These are phyloP conservation scores for Paramecium caudatum DNA, from an alignment of 73 alveolate species.

Conservation along the genomic window DNA sequence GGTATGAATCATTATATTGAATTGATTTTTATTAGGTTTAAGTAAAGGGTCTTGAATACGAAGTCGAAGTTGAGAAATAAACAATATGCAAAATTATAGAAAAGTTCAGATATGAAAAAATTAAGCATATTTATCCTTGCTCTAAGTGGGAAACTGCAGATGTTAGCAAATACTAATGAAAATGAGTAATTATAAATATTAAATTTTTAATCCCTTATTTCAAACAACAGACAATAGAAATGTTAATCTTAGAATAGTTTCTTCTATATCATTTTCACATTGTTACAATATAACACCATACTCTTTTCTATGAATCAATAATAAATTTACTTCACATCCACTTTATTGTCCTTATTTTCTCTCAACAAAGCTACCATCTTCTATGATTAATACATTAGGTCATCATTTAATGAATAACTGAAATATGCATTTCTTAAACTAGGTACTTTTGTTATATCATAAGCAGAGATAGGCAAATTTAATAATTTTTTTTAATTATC, in stretches of 20 bases:
- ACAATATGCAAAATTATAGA: slow-evolving; percentile 41
- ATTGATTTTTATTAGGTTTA: slow-evolving; percentile 40
- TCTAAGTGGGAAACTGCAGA: slow-evolving; percentile 64
- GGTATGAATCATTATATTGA: not conserved
- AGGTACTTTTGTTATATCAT: slow-evolving; percentile 20
- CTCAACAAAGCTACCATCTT: slow-evolving; percentile 68
- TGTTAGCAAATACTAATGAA: slow-evolving; percentile 54
- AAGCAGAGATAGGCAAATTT: not conserved
- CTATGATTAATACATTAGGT: not conserved
- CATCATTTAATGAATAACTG: slow-evolving; percentile 10
- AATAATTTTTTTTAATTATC: not conserved
- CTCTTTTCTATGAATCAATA: not conserved
- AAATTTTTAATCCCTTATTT: too few relatives aligned
- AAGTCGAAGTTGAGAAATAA: slow-evolving; percentile 61
- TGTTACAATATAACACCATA: not conserved
- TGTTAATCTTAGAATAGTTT: slow-evolving; percentile 34
- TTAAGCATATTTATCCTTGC: slow-evolving; percentile 65
- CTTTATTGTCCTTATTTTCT: slow-evolving; percentile 34
- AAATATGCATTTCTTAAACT: slow-evolving; percentile 35
- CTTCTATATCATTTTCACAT: slow-evolving; percentile 17
- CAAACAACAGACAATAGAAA: slow-evolving; percentile 16
- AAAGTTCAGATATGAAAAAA: slow-evolving; percentile 49
- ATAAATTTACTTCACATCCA: not conserved
- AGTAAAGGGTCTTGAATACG: slow-evolving; percentile 58
- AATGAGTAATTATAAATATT: too few relatives aligned